Conservation (phyloP, 2,329 filamentous ascomycete species). For the Harringtonia aguacate region DNA sequence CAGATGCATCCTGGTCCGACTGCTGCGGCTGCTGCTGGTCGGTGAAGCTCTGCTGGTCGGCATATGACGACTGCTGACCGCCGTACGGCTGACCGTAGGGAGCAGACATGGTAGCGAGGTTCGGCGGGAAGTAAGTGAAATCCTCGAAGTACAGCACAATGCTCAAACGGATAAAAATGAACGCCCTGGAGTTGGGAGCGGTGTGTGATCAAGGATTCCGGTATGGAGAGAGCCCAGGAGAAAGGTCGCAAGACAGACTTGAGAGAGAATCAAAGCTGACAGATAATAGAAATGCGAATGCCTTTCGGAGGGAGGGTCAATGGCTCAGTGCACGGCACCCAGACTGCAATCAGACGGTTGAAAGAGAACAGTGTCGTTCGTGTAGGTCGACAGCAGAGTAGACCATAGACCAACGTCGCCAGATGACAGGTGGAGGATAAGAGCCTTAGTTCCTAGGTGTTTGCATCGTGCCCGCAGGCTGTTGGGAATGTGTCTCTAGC, state of each 20-base stretch:
- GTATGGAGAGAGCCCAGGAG: neutral
- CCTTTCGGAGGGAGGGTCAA: neutral
- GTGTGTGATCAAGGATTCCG: neutral
- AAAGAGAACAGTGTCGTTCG: no score
- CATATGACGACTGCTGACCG: constrained; percentile 28
- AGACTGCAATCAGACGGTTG: no score
- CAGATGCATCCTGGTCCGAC: constrained; percentile 26
- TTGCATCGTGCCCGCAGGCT: no score
- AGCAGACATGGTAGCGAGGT: constrained; percentile 42
- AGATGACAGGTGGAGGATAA: no score
- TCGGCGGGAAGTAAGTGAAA: no score
- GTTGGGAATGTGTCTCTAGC: neutral
- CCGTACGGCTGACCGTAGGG: constrained; percentile 30
- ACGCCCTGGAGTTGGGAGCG: no score
- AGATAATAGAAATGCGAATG: neutral
- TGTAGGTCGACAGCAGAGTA: no score
- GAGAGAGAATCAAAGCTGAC: no score
- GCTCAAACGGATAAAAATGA: neutral
- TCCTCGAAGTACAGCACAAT: neutral
- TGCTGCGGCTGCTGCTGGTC: constrained; percentile 27
- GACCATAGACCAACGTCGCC: no score
- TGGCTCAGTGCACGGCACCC: neutral
- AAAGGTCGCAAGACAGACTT: no score
- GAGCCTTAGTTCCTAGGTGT: no score
- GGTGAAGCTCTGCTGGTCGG: constrained; percentile 22